These are phyloP conservation scores for Phylloporus sp. DNA, from an alignment of 768 basidiomycete genomes.

Conservation along the genomic window DNA sequence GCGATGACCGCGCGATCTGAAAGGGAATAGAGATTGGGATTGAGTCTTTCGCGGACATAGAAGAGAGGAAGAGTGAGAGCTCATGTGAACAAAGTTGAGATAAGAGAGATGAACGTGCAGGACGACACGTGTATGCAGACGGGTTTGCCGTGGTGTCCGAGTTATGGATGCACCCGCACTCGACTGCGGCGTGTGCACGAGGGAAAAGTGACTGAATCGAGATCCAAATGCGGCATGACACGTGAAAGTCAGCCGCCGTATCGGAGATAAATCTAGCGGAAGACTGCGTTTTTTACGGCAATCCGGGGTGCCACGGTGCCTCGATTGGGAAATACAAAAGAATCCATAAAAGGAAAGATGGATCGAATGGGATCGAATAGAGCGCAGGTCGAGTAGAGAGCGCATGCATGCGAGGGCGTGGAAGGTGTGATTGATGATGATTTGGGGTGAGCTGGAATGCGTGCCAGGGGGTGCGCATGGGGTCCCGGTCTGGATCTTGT, in stretches of 20 bases:
- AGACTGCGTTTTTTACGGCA: conserved; percentile 20
- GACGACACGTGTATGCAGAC: conserved; percentile 20
- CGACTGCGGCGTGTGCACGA: conserved; percentile 23
- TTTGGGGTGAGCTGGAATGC: conserved; percentile 21
- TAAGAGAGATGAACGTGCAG: conserved; percentile 8
- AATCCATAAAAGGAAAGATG: conserved; percentile 9
- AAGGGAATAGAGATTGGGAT: conserved; percentile 19
- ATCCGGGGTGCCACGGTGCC: conserved; percentile 29
- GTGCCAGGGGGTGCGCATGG: conserved; percentile 10
- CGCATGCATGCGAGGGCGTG: conserved; percentile 22
- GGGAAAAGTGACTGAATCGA: conserved; percentile 12
- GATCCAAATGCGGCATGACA: conserved; percentile 22
- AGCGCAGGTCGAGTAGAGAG: not conserved
- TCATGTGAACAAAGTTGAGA: conserved; percentile 20
- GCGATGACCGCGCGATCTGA: conserved; percentile 25
- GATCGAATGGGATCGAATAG: conserved; percentile 14
- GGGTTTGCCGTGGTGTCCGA: conserved; percentile 25
- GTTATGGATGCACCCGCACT: conserved; percentile 2
- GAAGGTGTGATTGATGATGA: conserved; percentile 15
- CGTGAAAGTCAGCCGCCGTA: conserved; percentile 14
- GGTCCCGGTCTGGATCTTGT: conserved; percentile 23
- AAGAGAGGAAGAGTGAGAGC: not conserved
- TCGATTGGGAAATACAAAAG: conserved; percentile 17
- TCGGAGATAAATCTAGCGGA: conserved; percentile 28
- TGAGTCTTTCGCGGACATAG: not conserved